Percentiles rank a stretch among this genome's conserved stretches.
Conservation (phyloP, 208 protist species). For the Borovskyia barvae region DNA sequence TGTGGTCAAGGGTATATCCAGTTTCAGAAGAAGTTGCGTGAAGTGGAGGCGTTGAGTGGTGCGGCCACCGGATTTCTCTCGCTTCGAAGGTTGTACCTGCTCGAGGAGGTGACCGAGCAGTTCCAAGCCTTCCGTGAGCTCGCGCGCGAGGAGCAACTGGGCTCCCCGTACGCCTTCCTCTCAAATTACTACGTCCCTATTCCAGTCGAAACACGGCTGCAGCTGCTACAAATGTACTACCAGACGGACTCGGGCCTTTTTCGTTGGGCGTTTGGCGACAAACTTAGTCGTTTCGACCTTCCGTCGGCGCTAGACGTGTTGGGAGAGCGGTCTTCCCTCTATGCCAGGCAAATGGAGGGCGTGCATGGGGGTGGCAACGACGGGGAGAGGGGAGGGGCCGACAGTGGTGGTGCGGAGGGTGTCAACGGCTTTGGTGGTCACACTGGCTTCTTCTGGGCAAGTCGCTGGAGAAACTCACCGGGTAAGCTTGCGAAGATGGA, state of each 20-base stretch:
- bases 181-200: conserved; percentile 73
- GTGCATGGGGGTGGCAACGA: neutral
- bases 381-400: neutral
- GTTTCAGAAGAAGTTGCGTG: conserved; percentile 52
- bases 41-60: conserved; percentile 26
- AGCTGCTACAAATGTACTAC: conserved; percentile 80
- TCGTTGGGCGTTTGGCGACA: conserved; percentile 71
- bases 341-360: neutral
- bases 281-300: conserved; percentile 50
- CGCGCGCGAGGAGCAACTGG: conserved; percentile 47
- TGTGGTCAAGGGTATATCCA: conserved; percentile 42
- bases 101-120: conserved; percentile 75
- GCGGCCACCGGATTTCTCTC: conserved; percentile 19
- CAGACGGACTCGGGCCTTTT: conserved; percentile 58
- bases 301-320: conserved; percentile 7
- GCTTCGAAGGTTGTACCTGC: conserved; percentile 43
- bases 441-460: conserved; percentile 20
- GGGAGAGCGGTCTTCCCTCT: neutral
- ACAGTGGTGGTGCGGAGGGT: neutral
- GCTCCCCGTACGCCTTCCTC: conserved; percentile 80
- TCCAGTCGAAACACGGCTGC: conserved; percentile 46
- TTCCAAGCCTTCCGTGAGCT: conserved; percentile 73
- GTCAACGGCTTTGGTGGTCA: neutral
- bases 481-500: conserved; percentile 23
- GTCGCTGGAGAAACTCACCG: conserved; percentile 25